Evolutionary conservation across 2,329 filamentous ascomycete genomes (phyloP), one percentile per base, ranked within the genome.

Genomic region (Diaporthe capsici): DNA sequence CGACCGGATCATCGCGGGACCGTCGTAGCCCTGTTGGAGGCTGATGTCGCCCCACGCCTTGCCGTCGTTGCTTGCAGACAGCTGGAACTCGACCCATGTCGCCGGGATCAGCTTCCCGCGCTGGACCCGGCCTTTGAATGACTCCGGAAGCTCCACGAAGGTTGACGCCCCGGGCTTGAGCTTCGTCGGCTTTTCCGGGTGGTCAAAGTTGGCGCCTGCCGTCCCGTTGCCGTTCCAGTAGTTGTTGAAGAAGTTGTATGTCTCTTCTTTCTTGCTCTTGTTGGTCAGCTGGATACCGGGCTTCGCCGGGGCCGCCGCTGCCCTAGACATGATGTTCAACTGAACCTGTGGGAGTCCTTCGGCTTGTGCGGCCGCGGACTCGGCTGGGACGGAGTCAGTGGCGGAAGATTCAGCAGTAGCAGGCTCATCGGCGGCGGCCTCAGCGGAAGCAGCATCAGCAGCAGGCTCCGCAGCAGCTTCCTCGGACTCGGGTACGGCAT

Each of bases 231-330:
- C 84, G 77, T 86, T 85, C 83, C 82, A 84, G 79, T 82, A 82
- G 79, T 86, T 86, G 74, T 85, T 79, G 79, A 83, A 85, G 81
- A 86, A 85, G 76, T 80, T 83, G 79, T 84, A 85, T 1, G 79
- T 81, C 75, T 82, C 74, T 57, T 82, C 78, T 67, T 80, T 80
- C 25, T 76, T 67, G 22, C 82, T 82, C 71, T 82, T 82, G 79
- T 85, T 85, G 75, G 79, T 83, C n/a, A 85, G 78, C 34, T 81
- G 77, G 72, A 86, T 84, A 13, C 84, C 84, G 10, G 84, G 81
- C 39, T 65, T 72, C 72, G 57, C 71, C n/a, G 51, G 49, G 28
- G 49, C 67, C 7, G 72, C 63, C 55, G 60, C 63, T 34, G 51
- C 53, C 74, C 53, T 31, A 65, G 76, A 74, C 42, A 42, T 17